Evolutionary conservation across 2,329 filamentous ascomycete species (phyloP).

Genomic region (Cladosporium cucumerinum): DNA sequence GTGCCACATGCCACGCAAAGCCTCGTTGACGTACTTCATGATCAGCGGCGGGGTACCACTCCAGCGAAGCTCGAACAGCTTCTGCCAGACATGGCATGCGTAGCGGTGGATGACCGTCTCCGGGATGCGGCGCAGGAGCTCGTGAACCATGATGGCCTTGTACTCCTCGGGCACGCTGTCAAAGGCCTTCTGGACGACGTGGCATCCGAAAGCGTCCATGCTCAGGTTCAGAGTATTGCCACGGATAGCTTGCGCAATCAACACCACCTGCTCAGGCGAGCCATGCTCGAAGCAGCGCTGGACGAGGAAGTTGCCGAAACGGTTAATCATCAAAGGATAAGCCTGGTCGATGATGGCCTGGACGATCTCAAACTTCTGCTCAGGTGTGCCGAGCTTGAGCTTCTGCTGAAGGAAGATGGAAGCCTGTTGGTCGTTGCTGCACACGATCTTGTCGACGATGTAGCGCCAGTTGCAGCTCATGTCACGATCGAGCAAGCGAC

Average conservation of each 20-base stretch:
- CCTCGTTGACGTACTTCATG: constrained; percentile 97
- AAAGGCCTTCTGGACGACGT: constrained; percentile 97
- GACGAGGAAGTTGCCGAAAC: constrained; percentile 97
- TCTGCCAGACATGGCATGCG: constrained; percentile 99
- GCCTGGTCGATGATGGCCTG: constrained; percentile 93
- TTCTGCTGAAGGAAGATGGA: constrained; percentile 99
- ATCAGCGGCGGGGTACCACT: constrained; percentile 91
- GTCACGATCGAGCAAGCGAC: constrained; percentile 88
- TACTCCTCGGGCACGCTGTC: constrained; percentile 96
- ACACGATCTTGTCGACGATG: constrained; percentile 98
- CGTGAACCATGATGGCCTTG: constrained; percentile 98
- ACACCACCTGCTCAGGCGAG: constrained; percentile 87
- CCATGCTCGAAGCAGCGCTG: constrained; percentile 99
- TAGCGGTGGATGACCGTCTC: constrained; percentile 98
- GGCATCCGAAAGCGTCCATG: constrained; percentile 98
- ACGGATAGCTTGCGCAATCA: constrained; percentile 90
- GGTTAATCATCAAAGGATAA: constrained; percentile 95
- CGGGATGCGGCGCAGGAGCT: constrained; percentile 88
- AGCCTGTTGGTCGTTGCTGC: constrained; percentile 97
- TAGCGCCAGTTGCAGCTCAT: constrained; percentile 99
- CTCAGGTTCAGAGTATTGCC: constrained; percentile 91
- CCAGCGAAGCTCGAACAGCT: constrained; percentile 97
- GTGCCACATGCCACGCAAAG: constrained; percentile 95
- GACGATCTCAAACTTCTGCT: constrained; percentile 97
- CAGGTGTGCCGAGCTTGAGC: constrained; percentile 89